Base-by-base conservation (phyloP, 2,329 filamentous ascomycete genomes). In the Colletotrichum theobromicola region DNA sequence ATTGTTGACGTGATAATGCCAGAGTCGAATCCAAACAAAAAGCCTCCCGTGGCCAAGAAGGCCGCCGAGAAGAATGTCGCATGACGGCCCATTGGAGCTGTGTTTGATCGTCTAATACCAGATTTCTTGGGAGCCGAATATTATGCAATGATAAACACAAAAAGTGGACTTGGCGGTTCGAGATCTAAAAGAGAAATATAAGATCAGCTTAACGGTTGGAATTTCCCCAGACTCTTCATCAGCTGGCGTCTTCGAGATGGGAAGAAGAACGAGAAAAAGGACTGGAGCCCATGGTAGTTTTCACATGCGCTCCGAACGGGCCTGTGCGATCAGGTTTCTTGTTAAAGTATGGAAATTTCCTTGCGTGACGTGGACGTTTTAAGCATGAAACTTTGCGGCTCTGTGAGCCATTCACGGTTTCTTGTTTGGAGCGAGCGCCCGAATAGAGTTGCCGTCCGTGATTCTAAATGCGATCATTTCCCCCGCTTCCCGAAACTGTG, bases 11-110 rank as follows among this genome's bases (percentile, higher is more conserved):
- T 86, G 60, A 88, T 82, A 46, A 88, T 83, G 46, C 86, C 86
- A 2, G 85, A 87, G 72, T 89, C 87, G 79, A 88, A 88, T 28
- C 87, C 87, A 64, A 88, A 81, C 12, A 81, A 77, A 67, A 81
- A 80, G 68, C 79, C 79, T 55, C 79, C 79, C 21, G 80, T 75
- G 30, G 78, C 79, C 35, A 80, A 53, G 57, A 81, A 81, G 70
- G 76, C 76, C 62, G 78, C 79, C 8, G 78, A 79, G 74, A 76
- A 75, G 7, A 70, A 16, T 7, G 73, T 74, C 18, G 60, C 69
- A 61, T 71, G 62, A 50, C 72, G 72, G 57, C 72, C 72, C 72
- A 74, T 74, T 18, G 64, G 50, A 67, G 64, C 64, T 67, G 12
- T 46, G 37, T 60, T 18, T 68, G n/a, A 50, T 46, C 21, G 65